These are phyloP conservation scores for Cordyceps sp. DNA, from an alignment of 2,329 filamentous ascomycete species.

Conservation along the genomic window DNA sequence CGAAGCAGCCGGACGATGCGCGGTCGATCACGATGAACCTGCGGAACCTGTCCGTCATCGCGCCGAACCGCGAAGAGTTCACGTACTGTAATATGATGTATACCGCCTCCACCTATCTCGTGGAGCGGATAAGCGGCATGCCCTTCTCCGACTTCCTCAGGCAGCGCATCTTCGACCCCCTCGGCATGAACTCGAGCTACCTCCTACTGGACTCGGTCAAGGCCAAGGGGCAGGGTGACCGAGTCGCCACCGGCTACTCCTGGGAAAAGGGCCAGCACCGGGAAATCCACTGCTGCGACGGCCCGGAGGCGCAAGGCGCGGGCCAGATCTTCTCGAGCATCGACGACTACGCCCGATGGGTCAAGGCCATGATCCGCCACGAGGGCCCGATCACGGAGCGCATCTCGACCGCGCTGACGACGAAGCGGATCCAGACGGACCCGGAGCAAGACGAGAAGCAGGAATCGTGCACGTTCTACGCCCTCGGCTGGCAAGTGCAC, in stretches of 20 bases:
- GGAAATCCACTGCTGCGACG: slow-evolving; percentile 2
- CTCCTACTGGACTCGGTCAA: slow-evolving; percentile 7
- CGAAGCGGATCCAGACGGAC: slow-evolving; percentile 5
- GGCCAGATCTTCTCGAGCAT: slow-evolving; percentile 11
- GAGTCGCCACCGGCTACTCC: slow-evolving; percentile 6
- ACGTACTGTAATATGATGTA: slow-evolving; percentile 14
- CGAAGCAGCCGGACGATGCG: slow-evolving; percentile 6
- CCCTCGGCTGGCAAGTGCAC: slow-evolving; percentile 9
- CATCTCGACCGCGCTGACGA: slow-evolving; percentile 7
- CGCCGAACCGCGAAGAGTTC: slow-evolving; percentile 8
- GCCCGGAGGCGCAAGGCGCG: slow-evolving; percentile 12
- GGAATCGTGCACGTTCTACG: slow-evolving; percentile 5
- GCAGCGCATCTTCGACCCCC: neutral
- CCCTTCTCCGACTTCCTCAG: slow-evolving; percentile 8
- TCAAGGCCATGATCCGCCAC: slow-evolving; percentile 10
- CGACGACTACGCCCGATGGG: slow-evolving; percentile 12
- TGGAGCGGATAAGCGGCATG: slow-evolving; percentile 6
- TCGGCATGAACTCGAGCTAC: slow-evolving; percentile 5
- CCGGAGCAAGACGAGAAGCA: neutral
- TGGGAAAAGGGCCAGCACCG: slow-evolving; percentile 4
- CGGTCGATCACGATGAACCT: slow-evolving; percentile 10
- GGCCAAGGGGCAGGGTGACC: slow-evolving; percentile 5
- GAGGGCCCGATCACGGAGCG: slow-evolving; percentile 8
- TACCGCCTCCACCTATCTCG: slow-evolving; percentile 8
- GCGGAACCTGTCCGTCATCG: slow-evolving; percentile 8